Evolutionary conservation across 768 basidiomycete genomes (phyloP), one percentile per base, ranked within the genome.

Genomic region (Phaffia tasmanica): DNA sequence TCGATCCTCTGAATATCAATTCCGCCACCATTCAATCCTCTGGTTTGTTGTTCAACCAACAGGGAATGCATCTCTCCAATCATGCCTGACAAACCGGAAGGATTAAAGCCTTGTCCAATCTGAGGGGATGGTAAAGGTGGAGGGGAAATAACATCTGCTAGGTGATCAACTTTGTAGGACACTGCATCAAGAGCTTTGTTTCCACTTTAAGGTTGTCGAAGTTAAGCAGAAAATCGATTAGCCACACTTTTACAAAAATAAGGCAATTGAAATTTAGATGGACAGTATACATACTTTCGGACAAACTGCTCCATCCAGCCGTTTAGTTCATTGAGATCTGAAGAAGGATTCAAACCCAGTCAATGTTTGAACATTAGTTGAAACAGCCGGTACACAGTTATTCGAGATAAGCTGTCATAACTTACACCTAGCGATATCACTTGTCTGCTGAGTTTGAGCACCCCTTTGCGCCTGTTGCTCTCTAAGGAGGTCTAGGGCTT

Each of bases 301-400:
- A 89, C 87, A 74, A 90, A 89, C 2, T 83, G 78, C 71, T 91
- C 89, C 51, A 92, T 81, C 89, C 89, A 92, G 83, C 87, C 46
- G 57, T 71, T 71, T 53, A 71, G 72, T 42, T 65, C 68, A 57
- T 68, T 62, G 9, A 68, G 62, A 48, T 68, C 66, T 67, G 56
- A 8, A 61, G 59, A 42, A 61, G 3, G 21, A n/a, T 9, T 21
- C 6, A 4, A n/a, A 21, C 59, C 16, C 21, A 3, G n/a, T 5
- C 16, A 18, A 46, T 8, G 23, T 25, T 42, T 54, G 35, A 18
- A 48, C 29, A 15, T 29, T 21, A 57, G 46, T 7, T 32, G 56
- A 18, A 2, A 57, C 14, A 57, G 9, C 1, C 11, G 29, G 16
- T 9, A 1, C 3, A 4, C 29, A 7, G 42, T 11, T 57, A 35